Evolutionary conservation across 163 green algal genomes (phyloP).

Genomic region (Volvox carteri): DNA sequence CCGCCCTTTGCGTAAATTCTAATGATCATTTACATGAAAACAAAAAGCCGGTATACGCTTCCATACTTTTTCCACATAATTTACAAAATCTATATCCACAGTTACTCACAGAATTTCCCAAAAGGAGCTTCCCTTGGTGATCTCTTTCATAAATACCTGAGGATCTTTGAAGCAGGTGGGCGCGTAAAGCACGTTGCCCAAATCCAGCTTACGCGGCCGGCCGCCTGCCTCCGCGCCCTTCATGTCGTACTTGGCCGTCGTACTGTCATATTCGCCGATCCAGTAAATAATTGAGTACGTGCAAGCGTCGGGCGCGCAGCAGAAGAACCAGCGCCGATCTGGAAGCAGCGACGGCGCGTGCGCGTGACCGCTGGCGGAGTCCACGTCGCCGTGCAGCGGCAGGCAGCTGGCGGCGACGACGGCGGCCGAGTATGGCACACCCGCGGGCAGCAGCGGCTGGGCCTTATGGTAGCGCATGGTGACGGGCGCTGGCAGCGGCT

Average conservation of each 20-base stretch:
- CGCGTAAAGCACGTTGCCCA: conserved; percentile 68
- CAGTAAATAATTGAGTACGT: conserved; percentile 65
- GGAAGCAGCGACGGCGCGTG: background rate
- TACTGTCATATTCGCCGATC: conserved; percentile 53
- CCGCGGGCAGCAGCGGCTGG: conserved; percentile 27
- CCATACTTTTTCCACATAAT: no score
- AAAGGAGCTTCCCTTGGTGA: no score
- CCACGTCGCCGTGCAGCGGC: conserved; percentile 49
- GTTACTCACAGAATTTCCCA: no score
- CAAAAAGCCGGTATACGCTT: no score
- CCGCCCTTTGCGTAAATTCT: no score
- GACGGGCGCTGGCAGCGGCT: background rate
- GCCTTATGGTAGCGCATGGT: conserved; percentile 55
- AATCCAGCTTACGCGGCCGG: conserved; percentile 58
- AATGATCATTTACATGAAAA: no score
- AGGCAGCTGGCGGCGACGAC: conserved; percentile 23
- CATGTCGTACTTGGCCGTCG: conserved; percentile 40
- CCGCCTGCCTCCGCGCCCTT: conserved; percentile 37
- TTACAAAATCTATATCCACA: no score
- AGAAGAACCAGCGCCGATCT: conserved; percentile 54
- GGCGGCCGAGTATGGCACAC: conserved; percentile 21
- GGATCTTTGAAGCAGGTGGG: conserved; percentile 62
- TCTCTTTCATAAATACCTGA: no score
- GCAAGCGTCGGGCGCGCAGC: conserved; percentile 59
- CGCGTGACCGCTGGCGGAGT: conserved; percentile 26